Conservation (phyloP, 2,329 filamentous ascomycete genomes). For the Pleoardoris graminearum region DNA sequence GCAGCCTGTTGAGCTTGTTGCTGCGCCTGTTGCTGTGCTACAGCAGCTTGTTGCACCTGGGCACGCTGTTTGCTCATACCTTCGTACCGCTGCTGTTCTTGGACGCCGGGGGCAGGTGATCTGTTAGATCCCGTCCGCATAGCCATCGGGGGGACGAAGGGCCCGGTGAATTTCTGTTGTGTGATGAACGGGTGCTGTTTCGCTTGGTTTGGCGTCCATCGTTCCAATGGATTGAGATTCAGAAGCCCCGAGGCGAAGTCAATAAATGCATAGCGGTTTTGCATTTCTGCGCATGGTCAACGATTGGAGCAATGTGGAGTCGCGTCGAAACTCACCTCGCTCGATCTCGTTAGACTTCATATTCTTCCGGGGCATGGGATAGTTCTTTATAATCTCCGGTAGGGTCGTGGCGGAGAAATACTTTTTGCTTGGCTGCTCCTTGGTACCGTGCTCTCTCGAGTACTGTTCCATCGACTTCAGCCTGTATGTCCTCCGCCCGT, state of each 20-base stretch:
- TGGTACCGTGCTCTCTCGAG: slow-evolving; percentile 89
- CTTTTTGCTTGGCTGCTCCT: slow-evolving; percentile 99
- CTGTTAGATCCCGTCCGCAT: slow-evolving; percentile 84
- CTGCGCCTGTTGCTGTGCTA: slow-evolving; percentile 58
- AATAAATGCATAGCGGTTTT: slow-evolving; percentile 95
- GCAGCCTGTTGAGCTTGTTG: slow-evolving; percentile 56
- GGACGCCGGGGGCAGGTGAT: slow-evolving; percentile 88
- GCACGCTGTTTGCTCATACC: slow-evolving; percentile 90
- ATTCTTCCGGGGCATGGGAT: slow-evolving; percentile 97
- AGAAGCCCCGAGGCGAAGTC: slow-evolving; percentile 94
- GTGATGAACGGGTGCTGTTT: slow-evolving; percentile 98
- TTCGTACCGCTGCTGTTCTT: slow-evolving; percentile 94
- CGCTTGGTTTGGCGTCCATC: slow-evolving; percentile 97
- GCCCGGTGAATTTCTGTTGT: slow-evolving; percentile 93
- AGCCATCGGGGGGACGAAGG: slow-evolving; percentile 97
- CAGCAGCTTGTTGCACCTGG: slow-evolving; percentile 51
- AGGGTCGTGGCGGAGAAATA: slow-evolving; percentile 95
- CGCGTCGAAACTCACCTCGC: slow-evolving; percentile 66
- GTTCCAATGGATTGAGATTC: slow-evolving; percentile 91
- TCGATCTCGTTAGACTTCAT: slow-evolving; percentile 99
- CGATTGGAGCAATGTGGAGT: background rate
- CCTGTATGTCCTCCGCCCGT: slow-evolving; percentile 84
- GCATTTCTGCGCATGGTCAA: slow-evolving; percentile 74
- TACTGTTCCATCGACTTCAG: slow-evolving; percentile 99
- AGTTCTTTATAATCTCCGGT: slow-evolving; percentile 96